Base-by-base conservation (phyloP, 176 grass and related monocot genomes). In the Eleusine indica region DNA sequence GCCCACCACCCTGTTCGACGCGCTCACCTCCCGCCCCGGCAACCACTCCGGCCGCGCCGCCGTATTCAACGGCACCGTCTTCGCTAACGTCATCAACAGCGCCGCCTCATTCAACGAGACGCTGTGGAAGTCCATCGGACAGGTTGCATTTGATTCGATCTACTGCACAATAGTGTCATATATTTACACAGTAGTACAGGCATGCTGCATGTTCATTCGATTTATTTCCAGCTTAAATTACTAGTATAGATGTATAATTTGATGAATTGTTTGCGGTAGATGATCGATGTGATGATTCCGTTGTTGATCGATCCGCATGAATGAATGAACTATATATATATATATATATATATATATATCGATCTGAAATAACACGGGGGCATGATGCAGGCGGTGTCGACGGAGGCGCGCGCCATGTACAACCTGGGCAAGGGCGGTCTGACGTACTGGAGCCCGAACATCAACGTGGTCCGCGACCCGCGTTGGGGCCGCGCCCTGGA, bases 401-500 rank as follows among this genome's bases (percentile, higher is more conserved):
- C 69, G 28, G 87, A 92, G 74, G 91, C 84, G 2, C 75, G 91
- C 16, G 91, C 91, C 8, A 89, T 92, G 82, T 81, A 87, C 82
- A 92, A 92, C 83, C 80, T 77, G 0, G 83, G 83, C 7, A 83
- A 69, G 5, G 78, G 77, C 3, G 88, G 88, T 6, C 83, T 89
- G n/a, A 72, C 88, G 22, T 89, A 82, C 78, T 89, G 88, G 88
- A 89, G 88, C 63, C 87, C 87, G 0, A 85, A 89, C 70, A 80
- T 89, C 62, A 89, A 89, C 76, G 57, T 89, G 35, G 60, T 77
- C 21, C 41, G 94, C 0, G 94, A 97, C 54, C 94, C 94, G 0
- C 71, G 92, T 7, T 97, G 94, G 94, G 94, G 92, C 3, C 86
- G 94, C 6, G 92, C 89, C 1, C 94, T 92, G 77, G 94, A 97